Percentiles rank a stretch among this genome's conserved stretches.
phyloP scores from a whole-genome alignment of 306 rosid species.

The Rosa rugosa region DNA sequence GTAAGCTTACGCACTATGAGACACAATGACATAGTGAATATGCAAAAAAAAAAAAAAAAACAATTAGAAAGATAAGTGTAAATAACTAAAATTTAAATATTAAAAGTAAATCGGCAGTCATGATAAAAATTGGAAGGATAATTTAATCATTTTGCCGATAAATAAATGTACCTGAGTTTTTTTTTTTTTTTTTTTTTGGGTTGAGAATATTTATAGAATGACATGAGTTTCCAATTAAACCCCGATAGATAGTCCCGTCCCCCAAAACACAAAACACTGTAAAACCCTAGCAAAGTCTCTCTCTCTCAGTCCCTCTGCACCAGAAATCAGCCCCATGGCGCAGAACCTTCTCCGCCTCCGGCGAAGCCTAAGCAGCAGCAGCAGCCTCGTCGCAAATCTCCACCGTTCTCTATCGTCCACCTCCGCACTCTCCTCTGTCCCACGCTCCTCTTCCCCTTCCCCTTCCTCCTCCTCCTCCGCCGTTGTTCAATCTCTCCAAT shows the following conservation, averaged over 20 bases:
- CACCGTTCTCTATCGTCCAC: slow-evolving; percentile 32
- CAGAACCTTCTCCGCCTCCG: slow-evolving; percentile 56
- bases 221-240: too few species aligned
- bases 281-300: neutral
- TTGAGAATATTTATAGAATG: too few species aligned
- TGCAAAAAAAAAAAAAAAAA: too few species aligned
- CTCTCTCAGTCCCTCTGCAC: neutral
- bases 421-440: slow-evolving; percentile 2
- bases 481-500: neutral
- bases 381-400: slow-evolving; percentile 31
- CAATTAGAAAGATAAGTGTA: too few species aligned
- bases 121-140: too few species aligned
- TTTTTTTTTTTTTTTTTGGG: too few species aligned
- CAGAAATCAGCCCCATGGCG: slow-evolving; percentile 48
- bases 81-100: too few species aligned
- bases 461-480: slow-evolving; percentile 4
- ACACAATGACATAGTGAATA: too few species aligned
- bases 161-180: too few species aligned
- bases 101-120: too few species aligned
- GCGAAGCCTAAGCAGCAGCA: slow-evolving; percentile 29
- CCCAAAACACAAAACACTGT: neutral
- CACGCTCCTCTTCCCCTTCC: slow-evolving; percentile 16
- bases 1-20: too few species aligned
- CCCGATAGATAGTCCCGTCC: neutral
- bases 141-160: too few species aligned